Percentiles rank a stretch among this genome's conserved stretches.
These are phyloP conservation scores for Guyanaporus albipodus DNA, from an alignment of 768 basidiomycete genomes.

Conservation along the genomic window DNA sequence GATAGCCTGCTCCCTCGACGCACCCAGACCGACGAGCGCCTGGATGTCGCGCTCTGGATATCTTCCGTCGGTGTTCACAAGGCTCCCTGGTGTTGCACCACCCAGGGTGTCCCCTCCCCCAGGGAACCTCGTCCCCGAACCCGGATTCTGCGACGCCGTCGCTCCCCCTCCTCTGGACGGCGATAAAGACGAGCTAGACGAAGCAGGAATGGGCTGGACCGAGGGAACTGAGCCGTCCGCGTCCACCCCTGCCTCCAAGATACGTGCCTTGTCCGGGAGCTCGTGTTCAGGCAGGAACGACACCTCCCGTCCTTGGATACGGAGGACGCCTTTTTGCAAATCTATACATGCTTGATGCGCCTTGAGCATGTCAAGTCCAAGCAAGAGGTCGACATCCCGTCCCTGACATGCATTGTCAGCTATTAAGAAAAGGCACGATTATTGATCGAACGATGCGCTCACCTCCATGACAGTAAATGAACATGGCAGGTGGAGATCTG, in stretches of 20 bases:
- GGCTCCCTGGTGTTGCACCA: conserved; percentile 29
- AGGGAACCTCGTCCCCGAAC: conserved; percentile 46
- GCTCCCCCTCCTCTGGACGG: conserved; percentile 12
- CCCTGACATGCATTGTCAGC: conserved; percentile 49
- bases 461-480: conserved; percentile 96
- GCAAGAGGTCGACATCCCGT: conserved; percentile 87
- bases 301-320: conserved; percentile 91
- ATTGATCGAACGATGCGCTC: conserved; percentile 8
- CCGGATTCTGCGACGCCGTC: conserved; percentile 40
- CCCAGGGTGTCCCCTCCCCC: conserved; percentile 67
- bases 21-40: conserved; percentile 75
- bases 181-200: conserved; percentile 13
- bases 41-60: conserved; percentile 58
- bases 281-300: conserved; percentile 91
- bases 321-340: conserved; percentile 79
- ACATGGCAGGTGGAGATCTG: conserved; percentile 81
- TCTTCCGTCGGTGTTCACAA: conserved; percentile 46
- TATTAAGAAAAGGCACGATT: not conserved
- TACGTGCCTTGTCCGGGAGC: conserved; percentile 76
- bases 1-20: conserved; percentile 71
- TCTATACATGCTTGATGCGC: conserved; percentile 97
- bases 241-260: conserved; percentile 34
- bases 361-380: conserved; percentile 99
- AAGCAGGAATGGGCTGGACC: conserved; percentile 15
- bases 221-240: conserved; percentile 19